Conservation (phyloP, 2,329 filamentous ascomycete species). For the Nigrospora osmanthi region DNA sequence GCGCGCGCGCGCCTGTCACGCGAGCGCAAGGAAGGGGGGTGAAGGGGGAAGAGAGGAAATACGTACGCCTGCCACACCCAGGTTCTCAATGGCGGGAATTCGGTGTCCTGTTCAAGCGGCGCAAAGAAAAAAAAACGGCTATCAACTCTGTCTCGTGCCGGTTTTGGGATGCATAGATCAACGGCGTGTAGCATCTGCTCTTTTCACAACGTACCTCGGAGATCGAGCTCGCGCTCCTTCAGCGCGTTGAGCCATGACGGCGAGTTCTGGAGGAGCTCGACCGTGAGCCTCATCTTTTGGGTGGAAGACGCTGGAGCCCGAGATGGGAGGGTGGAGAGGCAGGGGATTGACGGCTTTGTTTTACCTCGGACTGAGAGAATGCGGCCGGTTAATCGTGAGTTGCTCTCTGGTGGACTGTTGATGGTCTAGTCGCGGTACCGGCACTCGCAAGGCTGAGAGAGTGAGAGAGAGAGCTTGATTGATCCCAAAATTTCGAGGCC, state of each 20-base stretch:
- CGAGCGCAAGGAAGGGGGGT: neutral
- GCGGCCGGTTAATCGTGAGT: no score
- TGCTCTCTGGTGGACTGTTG: no score
- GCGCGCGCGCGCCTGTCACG: slow-evolving; percentile 1
- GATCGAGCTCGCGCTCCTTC: slow-evolving; percentile 97
- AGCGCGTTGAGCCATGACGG: slow-evolving; percentile 98
- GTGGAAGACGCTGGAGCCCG: neutral
- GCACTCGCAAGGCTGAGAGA: no score
- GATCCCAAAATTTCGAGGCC: no score
- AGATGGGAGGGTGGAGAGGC: no score
- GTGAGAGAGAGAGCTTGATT: no score
- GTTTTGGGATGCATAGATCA: slow-evolving; percentile 20
- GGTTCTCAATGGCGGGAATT: slow-evolving; percentile 94
- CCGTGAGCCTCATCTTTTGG: slow-evolving; percentile 76
- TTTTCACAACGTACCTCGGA: slow-evolving; percentile 95
- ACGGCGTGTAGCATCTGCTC: slow-evolving; percentile 88
- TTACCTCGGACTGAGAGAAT: no score
- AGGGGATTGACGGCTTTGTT: no score
- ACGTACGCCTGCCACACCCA: slow-evolving; percentile 84
- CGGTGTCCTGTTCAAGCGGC: slow-evolving; percentile 73
- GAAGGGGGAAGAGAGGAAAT: slow-evolving; percentile 2
- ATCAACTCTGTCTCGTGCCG: slow-evolving; percentile 62
- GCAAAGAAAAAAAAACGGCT: slow-evolving; percentile 44
- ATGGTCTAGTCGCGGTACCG: no score
- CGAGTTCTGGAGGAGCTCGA: slow-evolving; percentile 88